Evolutionary conservation across 345 rosid species (phyloP), one percentile per base, ranked within the genome.

Genomic region (Trapa bicornis): DNA sequence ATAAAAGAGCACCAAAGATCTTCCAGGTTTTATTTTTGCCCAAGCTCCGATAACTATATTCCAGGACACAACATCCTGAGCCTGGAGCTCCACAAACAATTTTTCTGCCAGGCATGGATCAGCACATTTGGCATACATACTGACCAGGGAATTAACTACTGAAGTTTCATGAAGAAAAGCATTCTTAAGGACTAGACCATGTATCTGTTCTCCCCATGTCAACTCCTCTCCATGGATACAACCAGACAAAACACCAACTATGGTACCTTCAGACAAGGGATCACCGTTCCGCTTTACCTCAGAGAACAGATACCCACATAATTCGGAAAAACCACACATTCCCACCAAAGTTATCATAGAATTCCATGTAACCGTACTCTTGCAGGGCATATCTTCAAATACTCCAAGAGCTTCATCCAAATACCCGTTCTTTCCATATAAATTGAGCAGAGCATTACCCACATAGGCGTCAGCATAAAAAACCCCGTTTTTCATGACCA

Each of bases 361-460:
- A 75, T 85, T 93, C 91, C 96, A 90, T 33, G 94, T 93, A 68
- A 77, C 84, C 72, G 78, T 76, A 72, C 80, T 93, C 82, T 80
- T 90, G 22, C 45, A 33, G 2, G 97, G 82, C 88, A 90, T 82
- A 73, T 80, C 81, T 66, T 83, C 83, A 72, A 88, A 90, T 32
- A 80, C 82, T 45, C 47, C 68, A 61, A 76, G 73, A 11, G 83
- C 82, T 77, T 78, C 84, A 75, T 77, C 73, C 61, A 90, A 54
- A 47, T 73, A 70, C 63, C 81, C 88, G 57, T 68, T 66, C 87
- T 80, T 87, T n/a, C 91, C 97, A 48, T 84, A 85, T 68, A 87
- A 73, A 70, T 88, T 78, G 72, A 85, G 48, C 78, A 93, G 79
- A 41, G 89, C 69, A 68, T 92, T 85, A 43, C 97, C 96, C 5